Percentiles rank a stretch among this genome's conserved stretches.
phyloP scores from a whole-genome alignment of 139 green algal species.

The Tetradesmus lagerheimii region DNA sequence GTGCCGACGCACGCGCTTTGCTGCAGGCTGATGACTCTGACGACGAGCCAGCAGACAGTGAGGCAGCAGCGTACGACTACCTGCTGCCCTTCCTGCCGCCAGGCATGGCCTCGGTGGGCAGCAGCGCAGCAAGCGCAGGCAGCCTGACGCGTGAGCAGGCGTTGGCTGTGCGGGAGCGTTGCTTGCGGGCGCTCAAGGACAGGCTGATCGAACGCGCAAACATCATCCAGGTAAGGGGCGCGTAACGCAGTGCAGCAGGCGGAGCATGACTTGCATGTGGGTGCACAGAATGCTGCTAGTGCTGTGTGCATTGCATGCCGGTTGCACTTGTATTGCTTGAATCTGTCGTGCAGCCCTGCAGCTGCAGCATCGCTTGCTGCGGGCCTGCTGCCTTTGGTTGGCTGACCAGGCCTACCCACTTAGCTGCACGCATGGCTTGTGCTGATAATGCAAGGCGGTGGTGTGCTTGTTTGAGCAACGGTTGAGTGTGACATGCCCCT shows the following conservation, averaged over 20 bases:
- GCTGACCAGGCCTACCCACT: too few species aligned
- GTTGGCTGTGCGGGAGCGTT: conserved; percentile 77
- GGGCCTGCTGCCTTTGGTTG: too few species aligned
- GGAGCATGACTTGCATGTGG: too few species aligned
- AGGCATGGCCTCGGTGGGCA: conserved; percentile 58
- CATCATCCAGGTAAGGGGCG: conserved; percentile 84
- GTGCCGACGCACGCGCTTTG: not conserved
- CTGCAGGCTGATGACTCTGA: conserved; percentile 72
- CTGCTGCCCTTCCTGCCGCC: conserved; percentile 85
- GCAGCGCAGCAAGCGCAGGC: not conserved
- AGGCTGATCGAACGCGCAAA: conserved; percentile 87
- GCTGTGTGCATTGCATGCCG: not conserved
- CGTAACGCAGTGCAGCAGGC: too few species aligned
- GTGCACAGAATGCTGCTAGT: too few species aligned
- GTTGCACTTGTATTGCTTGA: not conserved
- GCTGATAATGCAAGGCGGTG: not conserved
- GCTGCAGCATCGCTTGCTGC: too few species aligned
- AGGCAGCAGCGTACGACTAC: conserved; percentile 75
- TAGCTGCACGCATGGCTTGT: too few species aligned
- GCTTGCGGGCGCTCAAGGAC: conserved; percentile 88
- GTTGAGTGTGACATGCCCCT: too few species aligned
- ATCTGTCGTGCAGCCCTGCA: too few species aligned
- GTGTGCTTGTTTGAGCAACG: not conserved
- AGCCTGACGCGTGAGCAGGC: conserved; percentile 72
- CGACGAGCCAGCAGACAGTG: conserved; percentile 68